Evolutionary conservation across 2,329 filamentous ascomycete genomes (phyloP), one percentile per base, ranked within the genome.

Genomic region (Colletotrichum truncatum): DNA sequence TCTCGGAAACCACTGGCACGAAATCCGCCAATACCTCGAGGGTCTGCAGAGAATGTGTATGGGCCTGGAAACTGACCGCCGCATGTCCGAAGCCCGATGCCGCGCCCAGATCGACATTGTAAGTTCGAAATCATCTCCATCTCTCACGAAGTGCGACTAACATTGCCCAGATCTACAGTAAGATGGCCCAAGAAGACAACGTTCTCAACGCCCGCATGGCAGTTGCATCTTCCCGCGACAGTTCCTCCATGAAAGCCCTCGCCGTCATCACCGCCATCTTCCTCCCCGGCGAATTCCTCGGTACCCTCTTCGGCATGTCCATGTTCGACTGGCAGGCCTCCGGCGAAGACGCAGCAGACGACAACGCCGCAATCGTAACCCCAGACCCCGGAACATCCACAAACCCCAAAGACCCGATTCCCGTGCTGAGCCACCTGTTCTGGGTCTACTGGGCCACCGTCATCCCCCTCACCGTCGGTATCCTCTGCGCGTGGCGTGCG

Each of bases 111-210:
- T 82, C 48, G 80, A 83, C 32, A 82, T 83, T 67, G 78, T 80
- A 63, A 74, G 78, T 71, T 4, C 4, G 2, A 5, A n/a, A n/a
- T 14, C 12, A 2, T 3, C 9, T 23, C 1, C 2, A n/a, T 6
- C n/a, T 1, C 4, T 3, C 12, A 18, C 30, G 6, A 4, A 14
- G 1, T 25, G 2, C 2, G 9, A 23, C 21, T 9, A 2, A 70
- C 21, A 18, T 4, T 2, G 3, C 14, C 1, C 48, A 80, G 78
- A 82, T 83, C 63, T 83, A 82, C 73, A 81, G 78, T 67, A 82
- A 82, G 68, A 82, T 83, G 78, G 81, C 81, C 4, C 81, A 83
- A 66, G 81, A 83, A 63, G 81, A 83, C 69, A 83, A 83, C 67
- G 80, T 81, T 26, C 75, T 83, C 52, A 80, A 79, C 54, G 78